Evolutionary conservation across 1,284 basidiomycete genomes (phyloP).

Genomic region (Irpex rosettiformis): DNA sequence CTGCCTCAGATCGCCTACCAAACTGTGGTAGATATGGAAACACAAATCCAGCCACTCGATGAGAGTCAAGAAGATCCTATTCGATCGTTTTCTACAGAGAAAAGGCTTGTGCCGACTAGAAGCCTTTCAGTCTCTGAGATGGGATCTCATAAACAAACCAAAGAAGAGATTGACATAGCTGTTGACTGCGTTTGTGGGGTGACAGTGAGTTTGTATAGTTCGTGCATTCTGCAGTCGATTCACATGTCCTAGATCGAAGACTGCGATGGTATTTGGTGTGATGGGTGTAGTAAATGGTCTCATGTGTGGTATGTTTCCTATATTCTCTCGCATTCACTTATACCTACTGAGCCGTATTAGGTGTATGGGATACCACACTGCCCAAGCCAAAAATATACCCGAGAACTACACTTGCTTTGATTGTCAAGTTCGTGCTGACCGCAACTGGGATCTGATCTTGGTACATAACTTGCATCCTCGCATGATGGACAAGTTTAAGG

Average conservation of each 20-base stretch:
- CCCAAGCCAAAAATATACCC: conserved; percentile 53
- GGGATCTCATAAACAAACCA: conserved; percentile 14
- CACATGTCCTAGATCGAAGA: conserved; percentile 38
- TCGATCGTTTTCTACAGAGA: conserved; percentile 29
- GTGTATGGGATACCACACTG: conserved; percentile 78
- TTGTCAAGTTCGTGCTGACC: conserved; percentile 61
- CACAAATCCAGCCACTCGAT: conserved; percentile 29
- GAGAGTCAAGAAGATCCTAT: conserved; percentile 31
- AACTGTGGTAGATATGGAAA: conserved; percentile 40
- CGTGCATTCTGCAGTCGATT: background rate
- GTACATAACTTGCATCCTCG: conserved; percentile 49
- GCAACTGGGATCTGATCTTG: conserved; percentile 66
- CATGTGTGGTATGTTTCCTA: conserved; percentile 60
- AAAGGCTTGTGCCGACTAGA: background rate
- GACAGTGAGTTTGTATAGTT: conserved; percentile 33
- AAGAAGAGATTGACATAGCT: conserved; percentile 20
- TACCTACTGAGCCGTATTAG: conserved; percentile 35
- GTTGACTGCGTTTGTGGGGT: conserved; percentile 65
- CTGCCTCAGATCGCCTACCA: too few relatives aligned
- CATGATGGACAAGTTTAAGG: conserved; percentile 60
- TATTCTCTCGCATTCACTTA: background rate
- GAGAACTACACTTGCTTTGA: conserved; percentile 62
- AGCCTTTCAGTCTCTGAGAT: conserved; percentile 3
- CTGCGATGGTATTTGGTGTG: conserved; percentile 56
- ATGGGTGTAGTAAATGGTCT: conserved; percentile 67